Evolutionary conservation across 2,329 filamentous ascomycete species (phyloP), one percentile per base, ranked within the genome.

Genomic region (Cytospora leucostoma): DNA sequence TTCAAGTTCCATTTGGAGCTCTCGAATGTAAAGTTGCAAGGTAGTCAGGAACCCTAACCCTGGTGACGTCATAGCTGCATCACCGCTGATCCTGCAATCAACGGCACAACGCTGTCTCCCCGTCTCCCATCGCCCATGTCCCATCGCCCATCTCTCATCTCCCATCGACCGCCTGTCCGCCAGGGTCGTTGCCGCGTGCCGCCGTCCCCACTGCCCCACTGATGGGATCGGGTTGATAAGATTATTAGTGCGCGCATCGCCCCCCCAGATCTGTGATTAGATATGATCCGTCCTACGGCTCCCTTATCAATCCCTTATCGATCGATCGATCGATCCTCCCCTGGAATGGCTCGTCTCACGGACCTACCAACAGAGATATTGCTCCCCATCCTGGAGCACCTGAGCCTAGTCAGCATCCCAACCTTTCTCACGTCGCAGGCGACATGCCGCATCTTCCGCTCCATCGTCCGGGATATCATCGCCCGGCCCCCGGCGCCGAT

Each of bases 391-490:
- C 58, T 60, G n/a, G 35, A 38, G 21, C 58, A 60, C 50, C 58
- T 60, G 27, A 37, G 50, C 58, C 37, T n/a, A 4, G 35, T 54
- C 37, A 27, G 54, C 21, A 50, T 60, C 37, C 37, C 50, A 10
- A 54, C 37, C 58, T 54, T 60, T 37, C 58, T 60, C 11, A 27
- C 4, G 27, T 53, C 37, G 17, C 58, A 60, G 37, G 37, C 51
- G 27, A 55, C 51, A 15, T 60, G 58, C 50, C 21, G n/a, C 37
- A 35, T 7, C 4, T 54, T 60, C 32, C 50, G 17, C 7, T 50
- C 54, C 6, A 21, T 60, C n/a, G 50, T 17, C 2, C 13, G n/a
- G 5, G 58, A 54, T 3, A 13, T 60, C 58, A 50, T 54, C 37
- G 54, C 37, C 7, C 50, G 13, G 3, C 58, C 50, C n/a, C 13